Evolutionary conservation across 129 eudicot genomes (phyloP), one percentile per base, ranked within the genome.

Genomic region (Artemisia argyi): DNA sequence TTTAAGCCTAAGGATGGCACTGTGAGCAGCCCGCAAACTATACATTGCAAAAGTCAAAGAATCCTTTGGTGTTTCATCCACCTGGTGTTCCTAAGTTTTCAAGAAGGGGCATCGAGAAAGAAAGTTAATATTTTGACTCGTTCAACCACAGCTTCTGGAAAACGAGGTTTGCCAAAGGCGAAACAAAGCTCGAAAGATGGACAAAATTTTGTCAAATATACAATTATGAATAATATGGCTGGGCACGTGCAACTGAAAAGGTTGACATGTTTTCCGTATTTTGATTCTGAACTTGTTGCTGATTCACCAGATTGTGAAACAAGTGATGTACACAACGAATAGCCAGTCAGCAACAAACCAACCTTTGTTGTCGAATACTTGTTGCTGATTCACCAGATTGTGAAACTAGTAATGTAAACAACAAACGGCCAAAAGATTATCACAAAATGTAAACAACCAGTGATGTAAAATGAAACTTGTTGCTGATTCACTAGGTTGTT

Each of bases 1-100:
- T 87, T 30, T 76, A 70, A 54, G 89, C 85, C 20, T 79, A 54
- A 71, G 89, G 93, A 20, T 87, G 93, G 92, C 87, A 79, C 62
- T 79, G 75, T 19, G 92, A 87, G 80, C 78, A 79, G 63, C 87
- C 83, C 5, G 82, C 67, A 26, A 66, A 50, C 18, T 11, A 22
- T 58, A 17, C 26, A 0, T 18, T 42, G 17, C 11, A 56, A 20
- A 35, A 57, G 42, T 16, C 3, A 26, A 18, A 4, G n/a, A 32
- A 3, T 61, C 74, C 49, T 73, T 73, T 82, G 73, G 87, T 84
- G 78, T 87, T 84, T 70, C 85, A 84, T 73, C 76, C 82, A 48
- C n/a, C n/a, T n/a, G n/a, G n/a, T n/a, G n/a, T 87, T 10, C 64
- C 77, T 47, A 87, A 84, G 76, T 87, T 84, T 19, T 87, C 93